Conservation (phyloP, 2,329 filamentous ascomycete genomes). For the Phialocephala subalpina region DNA sequence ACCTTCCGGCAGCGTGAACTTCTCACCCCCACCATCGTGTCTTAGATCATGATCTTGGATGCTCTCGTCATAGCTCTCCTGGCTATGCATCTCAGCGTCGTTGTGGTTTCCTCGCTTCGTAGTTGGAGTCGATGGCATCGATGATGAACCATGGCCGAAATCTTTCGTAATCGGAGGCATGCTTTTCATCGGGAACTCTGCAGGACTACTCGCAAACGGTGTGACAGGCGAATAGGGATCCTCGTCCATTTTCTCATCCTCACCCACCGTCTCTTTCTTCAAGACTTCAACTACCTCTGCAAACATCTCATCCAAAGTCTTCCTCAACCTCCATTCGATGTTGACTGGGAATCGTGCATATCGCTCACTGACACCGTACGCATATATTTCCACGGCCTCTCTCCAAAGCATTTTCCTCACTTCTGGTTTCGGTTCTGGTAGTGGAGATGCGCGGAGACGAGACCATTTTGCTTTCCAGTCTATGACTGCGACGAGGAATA, state of each 20-base stretch:
- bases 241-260: not conserved
- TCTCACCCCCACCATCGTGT: not conserved
- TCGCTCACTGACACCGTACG: conserved; percentile 14
- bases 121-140: not conserved
- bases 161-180: not conserved
- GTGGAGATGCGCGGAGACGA: not conserved
- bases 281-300: not conserved
- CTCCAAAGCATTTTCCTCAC: conserved; percentile 6
- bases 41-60: not conserved
- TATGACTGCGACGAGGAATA: conserved; percentile 19
- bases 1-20: not conserved
- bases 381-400: conserved; percentile 18
- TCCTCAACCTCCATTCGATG: conserved; percentile 13
- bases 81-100: not conserved
- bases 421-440: not conserved
- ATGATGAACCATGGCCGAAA: not conserved
- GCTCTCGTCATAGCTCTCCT: conserved; percentile 6
- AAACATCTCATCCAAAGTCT: conserved; percentile 12
- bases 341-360: conserved; percentile 23
- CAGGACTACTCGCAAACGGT: not conserved
- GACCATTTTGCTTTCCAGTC: conserved; percentile 3
- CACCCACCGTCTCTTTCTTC: not conserved
- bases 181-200: not conserved
- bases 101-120: not conserved
- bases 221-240: not conserved